Evolutionary conservation across 768 basidiomycete genomes (phyloP).

Genomic region (Auricularia sp.): DNA sequence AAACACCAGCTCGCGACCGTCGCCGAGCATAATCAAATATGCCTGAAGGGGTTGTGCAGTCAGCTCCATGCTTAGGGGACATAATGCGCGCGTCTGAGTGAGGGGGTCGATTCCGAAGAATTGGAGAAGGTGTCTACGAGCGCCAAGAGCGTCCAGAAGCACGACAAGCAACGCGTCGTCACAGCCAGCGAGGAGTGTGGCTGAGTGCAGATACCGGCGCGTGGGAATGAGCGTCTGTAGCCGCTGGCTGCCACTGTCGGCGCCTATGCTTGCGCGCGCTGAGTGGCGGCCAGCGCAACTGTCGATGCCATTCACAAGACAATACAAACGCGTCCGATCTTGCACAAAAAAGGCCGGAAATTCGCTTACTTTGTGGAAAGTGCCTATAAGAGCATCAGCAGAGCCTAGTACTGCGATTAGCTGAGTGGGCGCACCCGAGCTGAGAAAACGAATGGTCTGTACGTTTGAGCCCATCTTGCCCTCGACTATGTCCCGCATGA

Average conservation of each 20-base stretch:
- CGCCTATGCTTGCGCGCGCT: too few species aligned
- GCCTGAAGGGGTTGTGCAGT: constrained; percentile 34
- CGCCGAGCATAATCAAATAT: constrained; percentile 60
- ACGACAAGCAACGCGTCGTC: too few species aligned
- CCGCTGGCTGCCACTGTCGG: too few species aligned
- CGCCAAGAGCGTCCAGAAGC: too few species aligned
- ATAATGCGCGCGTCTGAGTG: not conserved
- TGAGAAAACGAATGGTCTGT: constrained; percentile 61
- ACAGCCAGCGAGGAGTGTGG: too few species aligned
- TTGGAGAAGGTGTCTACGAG: too few species aligned
- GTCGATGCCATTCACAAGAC: too few species aligned
- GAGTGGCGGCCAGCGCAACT: too few species aligned
- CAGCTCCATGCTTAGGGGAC: not conserved
- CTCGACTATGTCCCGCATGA: constrained; percentile 67
- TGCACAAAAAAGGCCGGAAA: not conserved
- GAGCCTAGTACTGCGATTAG: constrained; percentile 9
- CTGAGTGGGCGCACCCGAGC: constrained; percentile 45
- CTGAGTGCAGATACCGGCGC: too few species aligned
- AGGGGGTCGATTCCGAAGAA: not conserved
- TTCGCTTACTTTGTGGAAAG: constrained; percentile 66
- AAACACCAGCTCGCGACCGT: constrained; percentile 55
- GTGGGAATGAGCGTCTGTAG: too few species aligned
- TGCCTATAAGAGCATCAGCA: constrained; percentile 38
- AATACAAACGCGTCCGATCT: not conserved
- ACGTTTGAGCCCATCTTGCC: constrained; percentile 61